Evolutionary conservation across 2,329 filamentous ascomycete species (phyloP), one percentile per base, ranked within the genome.

Genomic region (Lizonia empirigonia): DNA sequence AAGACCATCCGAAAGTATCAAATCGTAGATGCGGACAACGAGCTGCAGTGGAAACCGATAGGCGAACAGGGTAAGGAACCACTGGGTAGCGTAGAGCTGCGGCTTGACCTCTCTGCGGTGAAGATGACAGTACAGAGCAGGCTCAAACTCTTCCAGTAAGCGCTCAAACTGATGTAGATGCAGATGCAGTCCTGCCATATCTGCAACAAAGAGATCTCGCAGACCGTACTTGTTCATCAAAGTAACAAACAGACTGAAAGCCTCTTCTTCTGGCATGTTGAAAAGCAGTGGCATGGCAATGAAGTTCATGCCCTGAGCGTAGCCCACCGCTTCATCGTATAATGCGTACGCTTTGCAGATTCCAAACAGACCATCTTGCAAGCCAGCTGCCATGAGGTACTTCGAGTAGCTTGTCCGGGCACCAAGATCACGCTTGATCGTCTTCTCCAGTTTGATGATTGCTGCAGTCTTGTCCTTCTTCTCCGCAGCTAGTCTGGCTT

Each of bases 241-340:
- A 58, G 91, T 87, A 15, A 97, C 91, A 20, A 99, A 83, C 15
- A 99, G 79, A 64, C 91, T 94, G 69, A 99, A 99, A 0, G 94
- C 93, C 75, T 99, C 94, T 69, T 96, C 91, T 75, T 97, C 93
- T 2, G 92, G 89, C 92, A 97, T 96, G 71, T 97, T 97, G 77
- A 99, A 97, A 1, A 99, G 79, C 15, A 99, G 74, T 19, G 95
- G 94, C 91, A 97, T 97, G 39, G 91, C 89, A 53, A 99, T 85
- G 68, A 99, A 99, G 70, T 97, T 99, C 89, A 99, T 97, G 69
- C 94, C 94, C 74, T 99, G 94, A 0, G 95, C 93, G 73, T 99
- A 99, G 24, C 94, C 93, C 27, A 99, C 94, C 7, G 82, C 88
- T 67, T 96, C 91, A 67, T 99, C 94, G 63, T 92, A 97, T 23